Evolutionary conservation across 352 stramenopile species (phyloP), one percentile per base, ranked within the genome.

Genomic region (Lagenidium giganteum): DNA sequence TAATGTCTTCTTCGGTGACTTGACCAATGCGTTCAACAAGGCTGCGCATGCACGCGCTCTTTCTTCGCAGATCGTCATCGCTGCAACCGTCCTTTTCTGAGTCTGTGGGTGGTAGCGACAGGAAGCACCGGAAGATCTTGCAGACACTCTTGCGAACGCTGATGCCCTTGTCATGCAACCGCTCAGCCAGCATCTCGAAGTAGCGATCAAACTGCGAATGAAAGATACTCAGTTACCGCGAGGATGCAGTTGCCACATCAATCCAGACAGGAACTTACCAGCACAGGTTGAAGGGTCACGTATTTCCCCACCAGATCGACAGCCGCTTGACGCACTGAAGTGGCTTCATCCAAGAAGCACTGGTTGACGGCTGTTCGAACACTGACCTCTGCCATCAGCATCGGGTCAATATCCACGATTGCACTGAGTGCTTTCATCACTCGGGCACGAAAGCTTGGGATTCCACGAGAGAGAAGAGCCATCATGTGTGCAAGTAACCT

Each of bases 301-400:
- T 95, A 89, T 20, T 82, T 87, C 0, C 83, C 79, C 9, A 95
- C 81, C n/a, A 95, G 54, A 40, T 95, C 79, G 13, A 95, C 79
- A 1, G 79, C 78, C 29, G 81, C 74, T 71, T 92, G 76, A 13
- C 83, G 71, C 47, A 95, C 83, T 18, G 78, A 92, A 11, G 69
- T 84, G 3, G 74, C 67, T 56, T 85, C 80, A 40, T 95, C 83
- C 17, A 71, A 56, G 47, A 88, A 91, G 48, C 83, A 92, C 3
- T 47, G 60, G 33, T 64, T 57, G 8, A 95, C 82, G 3, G 78
- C 61, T 33, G 54, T 50, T 3, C 68, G 78, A 2, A 95, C 65
- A 14, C 53, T 42, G n/a, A 26, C 31, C 38, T 89, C 75, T 29
- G 67, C 66, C 83, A 95, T 95, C 12, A 95, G 47, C 65, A 87